Evolutionary conservation across 2,329 filamentous ascomycete genomes (phyloP), one percentile per base, ranked within the genome.

Genomic region (Myriosclerotinia curreyana): DNA sequence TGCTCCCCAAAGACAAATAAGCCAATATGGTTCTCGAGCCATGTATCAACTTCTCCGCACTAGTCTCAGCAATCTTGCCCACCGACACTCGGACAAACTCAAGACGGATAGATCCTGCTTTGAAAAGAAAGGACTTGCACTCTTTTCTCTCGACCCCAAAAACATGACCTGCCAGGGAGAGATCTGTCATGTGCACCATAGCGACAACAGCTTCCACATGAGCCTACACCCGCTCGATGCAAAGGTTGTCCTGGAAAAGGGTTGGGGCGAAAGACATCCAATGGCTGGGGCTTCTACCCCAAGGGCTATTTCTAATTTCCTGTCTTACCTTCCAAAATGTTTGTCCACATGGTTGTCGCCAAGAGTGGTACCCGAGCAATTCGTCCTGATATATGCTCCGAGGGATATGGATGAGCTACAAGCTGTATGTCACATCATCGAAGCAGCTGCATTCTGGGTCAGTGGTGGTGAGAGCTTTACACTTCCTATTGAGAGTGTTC

Each of bases 341-440:
- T n/a, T 62, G 3, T 56, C 60, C 11, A 11, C 52, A 5, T 46
- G 51, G 52, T 12, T 62, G 9, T 54, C 51, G 6, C 60, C 60
- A 22, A 62, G 52, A 51, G 52, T 59, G 25, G 86, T 95, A 63
- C 90, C 91, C 0, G 78, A 81, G 4, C 87, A 89, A 50, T 96
- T 96, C 75, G 80, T 91, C 64, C 87, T 96, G 85, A 80, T 96
- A 5, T 96, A 96, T 77, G 90, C 91, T 22, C 91, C 92, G 2
- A 79, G 89, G 71, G 81, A 86, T 67, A 81, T 86, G 65, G 80
- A 82, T 34, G 91, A 96, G 74, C 75, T 95, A 34, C 80, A 83
- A 60, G 81, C 86, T 59, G 82, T 93, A 5, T 82, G 85, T 74
- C 79, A 80, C 68, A 89, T 96, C 69, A 85, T 95, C 64, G 83